A percentile compares a stretch with the other conserved stretches of the same genome.
Evolutionary conservation across 1,284 basidiomycete species (phyloP).

Genomic region (Apiotrichum gamsii): DNA sequence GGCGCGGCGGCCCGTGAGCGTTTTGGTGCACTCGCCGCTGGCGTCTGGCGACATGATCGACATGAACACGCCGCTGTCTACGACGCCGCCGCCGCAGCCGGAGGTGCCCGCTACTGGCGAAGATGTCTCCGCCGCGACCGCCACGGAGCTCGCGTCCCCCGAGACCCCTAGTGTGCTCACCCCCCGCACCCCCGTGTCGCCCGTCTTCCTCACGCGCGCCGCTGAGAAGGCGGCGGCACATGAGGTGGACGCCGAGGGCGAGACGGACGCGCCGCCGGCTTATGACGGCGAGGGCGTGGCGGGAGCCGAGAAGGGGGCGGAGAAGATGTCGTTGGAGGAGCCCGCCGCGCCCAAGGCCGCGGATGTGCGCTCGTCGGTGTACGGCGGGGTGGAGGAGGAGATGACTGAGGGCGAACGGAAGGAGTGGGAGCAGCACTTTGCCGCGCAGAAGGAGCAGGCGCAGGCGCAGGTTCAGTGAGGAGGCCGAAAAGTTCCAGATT

Average conservation of each 20-base stretch:
- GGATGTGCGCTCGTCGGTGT: not conserved
- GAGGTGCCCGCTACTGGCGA: not conserved
- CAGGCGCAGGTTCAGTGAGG: no score
- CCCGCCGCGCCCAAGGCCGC: not conserved
- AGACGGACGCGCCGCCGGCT: not conserved
- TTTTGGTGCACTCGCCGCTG: not conserved
- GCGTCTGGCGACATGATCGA: not conserved
- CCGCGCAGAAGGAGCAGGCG: no score
- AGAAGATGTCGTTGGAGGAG: not conserved
- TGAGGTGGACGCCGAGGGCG: not conserved
- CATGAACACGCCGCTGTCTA: not conserved
- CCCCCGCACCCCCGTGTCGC: not conserved
- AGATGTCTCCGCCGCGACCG: not conserved
- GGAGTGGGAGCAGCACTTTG: constrained; percentile 9
- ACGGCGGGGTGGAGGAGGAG: not conserved
- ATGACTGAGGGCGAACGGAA: constrained; percentile 6
- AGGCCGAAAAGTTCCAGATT: no score
- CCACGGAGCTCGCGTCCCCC: not conserved
- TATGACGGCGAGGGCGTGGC: not conserved
- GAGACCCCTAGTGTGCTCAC: not conserved
- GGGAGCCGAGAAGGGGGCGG: not conserved
- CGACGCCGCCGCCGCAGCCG: not conserved
- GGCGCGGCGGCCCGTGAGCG: not conserved
- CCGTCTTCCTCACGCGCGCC: not conserved
- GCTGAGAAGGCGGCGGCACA: no score